phyloP scores from a whole-genome alignment of 1,139 yeast genomes.

The Lodderomyces orthopsilosis region DNA sequence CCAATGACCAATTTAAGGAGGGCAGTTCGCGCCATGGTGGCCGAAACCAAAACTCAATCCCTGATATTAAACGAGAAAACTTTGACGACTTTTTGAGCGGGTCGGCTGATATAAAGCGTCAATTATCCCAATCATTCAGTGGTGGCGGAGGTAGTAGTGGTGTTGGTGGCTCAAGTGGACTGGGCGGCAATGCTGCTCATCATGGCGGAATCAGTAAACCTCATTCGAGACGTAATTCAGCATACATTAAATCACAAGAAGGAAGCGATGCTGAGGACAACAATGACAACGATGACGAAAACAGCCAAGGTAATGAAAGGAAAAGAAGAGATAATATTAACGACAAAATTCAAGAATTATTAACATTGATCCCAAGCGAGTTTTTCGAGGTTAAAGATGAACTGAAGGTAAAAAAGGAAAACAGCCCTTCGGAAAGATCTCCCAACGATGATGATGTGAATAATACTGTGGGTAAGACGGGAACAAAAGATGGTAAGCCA shows the following conservation, averaged over 20 bases:
- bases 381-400: constrained; percentile 35
- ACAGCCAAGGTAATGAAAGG: constrained; percentile 49
- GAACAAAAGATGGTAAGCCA: constrained; percentile 86
- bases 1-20: constrained; percentile 1
- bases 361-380: constrained; percentile 64
- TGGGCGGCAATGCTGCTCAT: constrained; percentile 25
- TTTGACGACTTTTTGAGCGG: constrained; percentile 29
- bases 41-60: background rate
- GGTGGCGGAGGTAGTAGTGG: constrained; percentile 25
- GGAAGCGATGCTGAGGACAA: constrained; percentile 30
- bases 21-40: background rate
- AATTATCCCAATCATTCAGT: constrained; percentile 38
- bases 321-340: constrained; percentile 86
- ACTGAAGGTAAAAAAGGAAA: constrained; percentile 7
- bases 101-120: constrained; percentile 39
- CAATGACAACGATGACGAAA: constrained; percentile 29
- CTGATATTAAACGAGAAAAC: constrained; percentile 27
- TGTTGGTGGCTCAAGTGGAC: constrained; percentile 1
- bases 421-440: constrained; percentile 11
- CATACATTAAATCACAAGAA: constrained; percentile 27
- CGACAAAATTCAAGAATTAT: constrained; percentile 81
- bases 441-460: constrained; percentile 27
- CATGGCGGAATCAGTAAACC: constrained; percentile 43
- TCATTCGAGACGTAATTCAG: constrained; percentile 38
- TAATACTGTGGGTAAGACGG: constrained; percentile 48